phyloP scores from a whole-genome alignment of 345 rosid genomes.

The Jatropha curcas region DNA sequence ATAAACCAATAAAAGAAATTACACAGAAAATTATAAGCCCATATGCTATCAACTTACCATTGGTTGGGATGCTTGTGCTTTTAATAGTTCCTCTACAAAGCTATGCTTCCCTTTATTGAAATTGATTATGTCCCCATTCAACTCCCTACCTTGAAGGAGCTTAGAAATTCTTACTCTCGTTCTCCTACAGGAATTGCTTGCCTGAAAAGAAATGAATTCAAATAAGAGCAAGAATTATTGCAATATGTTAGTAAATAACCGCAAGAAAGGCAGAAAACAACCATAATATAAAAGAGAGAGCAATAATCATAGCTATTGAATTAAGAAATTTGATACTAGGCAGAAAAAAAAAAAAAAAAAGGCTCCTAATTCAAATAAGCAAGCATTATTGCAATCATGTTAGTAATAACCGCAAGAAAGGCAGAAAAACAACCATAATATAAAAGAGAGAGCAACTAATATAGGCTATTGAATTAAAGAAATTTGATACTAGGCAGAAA shows the following conservation, averaged over 20 bases:
- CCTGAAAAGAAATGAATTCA: conserved; percentile 23
- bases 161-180: conserved; percentile 33
- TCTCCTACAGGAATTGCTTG: conserved; percentile 18
- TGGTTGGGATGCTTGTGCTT: conserved; percentile 63
- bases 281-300: neutral
- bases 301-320: too few relatives aligned
- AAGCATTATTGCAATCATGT: neutral
- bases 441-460: neutral
- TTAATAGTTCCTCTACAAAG: conserved; percentile 65
- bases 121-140: conserved; percentile 49
- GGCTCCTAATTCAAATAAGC: conserved; percentile 1
- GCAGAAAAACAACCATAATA: neutral
- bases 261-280: neutral
- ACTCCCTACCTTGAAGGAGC: conserved; percentile 67
- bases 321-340: neutral
- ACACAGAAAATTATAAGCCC: neutral
- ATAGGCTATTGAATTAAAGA: neutral
- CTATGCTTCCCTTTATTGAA: conserved; percentile 39
- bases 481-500: neutral
- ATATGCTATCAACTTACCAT: conserved; percentile 42
- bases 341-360: too few relatives aligned
- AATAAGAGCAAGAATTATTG: neutral
- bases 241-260: neutral
- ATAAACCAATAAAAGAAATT: neutral
- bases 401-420: neutral